These are phyloP conservation scores for Saccharomycopsis microspora DNA, from an alignment of 805 yeast species.

Conservation along the genomic window DNA sequence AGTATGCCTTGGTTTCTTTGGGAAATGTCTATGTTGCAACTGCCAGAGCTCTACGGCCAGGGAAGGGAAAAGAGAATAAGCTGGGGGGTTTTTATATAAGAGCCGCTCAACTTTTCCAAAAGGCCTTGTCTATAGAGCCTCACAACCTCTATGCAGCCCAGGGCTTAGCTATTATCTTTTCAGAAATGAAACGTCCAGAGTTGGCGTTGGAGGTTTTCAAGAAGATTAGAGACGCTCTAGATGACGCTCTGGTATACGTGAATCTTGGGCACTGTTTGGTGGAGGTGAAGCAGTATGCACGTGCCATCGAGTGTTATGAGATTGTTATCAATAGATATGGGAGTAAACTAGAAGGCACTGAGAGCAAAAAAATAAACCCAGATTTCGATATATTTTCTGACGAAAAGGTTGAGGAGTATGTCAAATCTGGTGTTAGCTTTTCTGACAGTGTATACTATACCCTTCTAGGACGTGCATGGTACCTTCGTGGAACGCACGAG, in stretches of 20 bases:
- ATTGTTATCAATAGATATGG: slow-evolving; percentile 58
- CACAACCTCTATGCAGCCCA: slow-evolving; percentile 93
- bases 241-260: slow-evolving; percentile 71
- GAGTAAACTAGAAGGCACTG: slow-evolving; percentile 5
- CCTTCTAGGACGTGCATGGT: slow-evolving; percentile 83
- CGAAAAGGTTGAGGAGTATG: slow-evolving; percentile 3
- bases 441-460: slow-evolving; percentile 58
- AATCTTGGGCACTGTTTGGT: slow-evolving; percentile 82
- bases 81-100: slow-evolving; percentile 66
- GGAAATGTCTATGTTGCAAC: slow-evolving; percentile 78
- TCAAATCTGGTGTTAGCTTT: slow-evolving; percentile 25
- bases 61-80: slow-evolving; percentile 29
- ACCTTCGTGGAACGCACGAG: slow-evolving; percentile 60
- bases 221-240: slow-evolving; percentile 80
- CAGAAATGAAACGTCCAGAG: slow-evolving; percentile 66
- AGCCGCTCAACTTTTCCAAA: slow-evolving; percentile 87
- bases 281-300: slow-evolving; percentile 71
- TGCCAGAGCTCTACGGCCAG: slow-evolving; percentile 59
- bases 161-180: slow-evolving; percentile 88
- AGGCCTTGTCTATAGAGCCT: slow-evolving; percentile 76
- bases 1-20: slow-evolving; percentile 78
- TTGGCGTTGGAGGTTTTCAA: slow-evolving; percentile 79
- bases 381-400: slow-evolving; percentile 5
- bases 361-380: neutral
- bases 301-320: slow-evolving; percentile 84